These are phyloP conservation scores for Tricladium varicosporioides DNA, from an alignment of 2,329 filamentous ascomycete species.

Conservation along the genomic window DNA sequence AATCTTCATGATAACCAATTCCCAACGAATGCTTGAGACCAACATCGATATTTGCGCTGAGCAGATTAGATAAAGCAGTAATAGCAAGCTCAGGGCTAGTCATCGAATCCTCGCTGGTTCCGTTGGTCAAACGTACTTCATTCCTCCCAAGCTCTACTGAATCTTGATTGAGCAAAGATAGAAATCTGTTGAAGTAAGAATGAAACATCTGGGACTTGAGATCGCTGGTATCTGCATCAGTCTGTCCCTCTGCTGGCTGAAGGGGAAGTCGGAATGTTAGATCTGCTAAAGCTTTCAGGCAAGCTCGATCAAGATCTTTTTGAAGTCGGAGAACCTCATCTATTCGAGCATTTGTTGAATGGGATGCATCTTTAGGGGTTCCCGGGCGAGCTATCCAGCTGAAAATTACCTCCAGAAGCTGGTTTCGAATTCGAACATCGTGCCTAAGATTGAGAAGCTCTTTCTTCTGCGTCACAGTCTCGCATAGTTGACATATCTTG, in stretches of 20 bases:
- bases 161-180: constrained; percentile 63
- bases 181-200: constrained; percentile 67
- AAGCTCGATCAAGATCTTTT: constrained; percentile 64
- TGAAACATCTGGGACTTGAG: constrained; percentile 71
- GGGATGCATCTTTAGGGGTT: constrained; percentile 46
- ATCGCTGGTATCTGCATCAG: constrained; percentile 64
- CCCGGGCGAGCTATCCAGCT: constrained; percentile 65
- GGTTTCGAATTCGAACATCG: constrained; percentile 67
- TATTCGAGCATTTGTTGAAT: constrained; percentile 42
- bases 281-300: constrained; percentile 62
- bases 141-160: constrained; percentile 42
- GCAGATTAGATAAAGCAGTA: constrained; percentile 64
- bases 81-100: constrained; percentile 63
- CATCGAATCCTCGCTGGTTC: constrained; percentile 50
- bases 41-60: constrained; percentile 71
- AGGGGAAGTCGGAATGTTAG: constrained; percentile 65
- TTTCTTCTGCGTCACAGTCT: constrained; percentile 63
- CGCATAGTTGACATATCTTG: constrained; percentile 65
- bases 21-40: constrained; percentile 68
- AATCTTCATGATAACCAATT: constrained; percentile 69
- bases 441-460: constrained; percentile 67
- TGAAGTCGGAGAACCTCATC: constrained; percentile 60
- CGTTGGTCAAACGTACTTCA: constrained; percentile 40
- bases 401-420: constrained; percentile 65
- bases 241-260: constrained; percentile 63